Evolutionary conservation across 2,329 filamentous ascomycete species (phyloP), one percentile per base, ranked within the genome.

Genomic region (Penicillium sp.): DNA sequence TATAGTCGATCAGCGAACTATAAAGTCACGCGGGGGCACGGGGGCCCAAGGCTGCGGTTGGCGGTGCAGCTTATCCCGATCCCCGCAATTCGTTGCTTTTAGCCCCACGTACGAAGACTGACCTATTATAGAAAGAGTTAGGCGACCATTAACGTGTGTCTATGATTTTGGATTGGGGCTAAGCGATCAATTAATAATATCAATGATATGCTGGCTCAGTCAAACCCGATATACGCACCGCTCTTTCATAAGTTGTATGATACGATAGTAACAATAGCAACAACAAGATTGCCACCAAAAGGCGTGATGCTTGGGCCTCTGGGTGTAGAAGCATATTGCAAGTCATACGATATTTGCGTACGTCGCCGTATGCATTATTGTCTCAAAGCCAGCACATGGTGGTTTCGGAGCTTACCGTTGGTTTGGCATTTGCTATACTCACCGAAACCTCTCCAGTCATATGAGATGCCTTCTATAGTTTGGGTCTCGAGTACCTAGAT

Each of bases 1-100:
- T 19, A 24, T 43, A 44, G 35, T 31, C n/a, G 14, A 33, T 22
- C 29, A 21, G 6, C 31, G 7, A 49, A 24, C 9, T 24, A 49
- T 49, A 35, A n/a, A 35, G 31, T 49, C 46, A 49, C 21, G 46
- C 19, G 27, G 29, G 31, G 19, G 13, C 21, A 35, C 9, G n/a
- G 27, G 51, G 51, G 31, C 51, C 52, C 45, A 55, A 44, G 26
- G 21, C 26, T 46, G 8, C 14, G 26, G 24, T 49, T 55, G 47
- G 48, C 48, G 42, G 37, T 54, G 52, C 52, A 19, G 39, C 19
- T 13, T 22, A 51, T 24, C 21, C 35, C 5, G 16, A n/a, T 49
- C 47, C 47, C 53, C 47, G 48, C 53, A 55, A 55, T 55, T 55
- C 48, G 47, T 33, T 39, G 14, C 6, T 24, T 21, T 26, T 24